Percentiles rank a stretch among this genome's conserved stretches.
phyloP scores from a whole-genome alignment of 148 eudicot genomes.

The Silene uniflora region DNA sequence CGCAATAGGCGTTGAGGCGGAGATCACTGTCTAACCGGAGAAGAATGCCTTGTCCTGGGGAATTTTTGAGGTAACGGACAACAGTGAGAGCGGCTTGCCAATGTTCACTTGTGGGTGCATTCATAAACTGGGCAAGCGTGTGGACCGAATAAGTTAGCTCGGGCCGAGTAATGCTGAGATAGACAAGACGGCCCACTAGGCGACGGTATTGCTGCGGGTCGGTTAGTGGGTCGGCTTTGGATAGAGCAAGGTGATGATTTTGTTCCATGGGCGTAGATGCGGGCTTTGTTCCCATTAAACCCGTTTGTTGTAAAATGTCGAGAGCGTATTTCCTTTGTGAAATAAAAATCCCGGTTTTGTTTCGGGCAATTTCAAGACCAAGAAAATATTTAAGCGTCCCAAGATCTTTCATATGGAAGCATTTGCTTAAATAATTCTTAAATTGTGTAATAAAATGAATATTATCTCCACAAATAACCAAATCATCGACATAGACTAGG shows the following conservation, averaged over 20 bases:
- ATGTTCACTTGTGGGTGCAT: neutral
- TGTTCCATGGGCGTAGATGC: neutral
- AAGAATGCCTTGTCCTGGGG: neutral
- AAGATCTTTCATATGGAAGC: too few species aligned
- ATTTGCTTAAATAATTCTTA: too few species aligned
- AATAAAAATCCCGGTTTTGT: neutral
- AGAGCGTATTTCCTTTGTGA: neutral
- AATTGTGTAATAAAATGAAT: too few species aligned
- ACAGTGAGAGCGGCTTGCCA: neutral
- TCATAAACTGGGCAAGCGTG: neutral
- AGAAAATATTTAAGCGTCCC: neutral
- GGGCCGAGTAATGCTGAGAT: neutral
- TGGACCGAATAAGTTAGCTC: neutral
- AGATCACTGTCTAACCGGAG: neutral
- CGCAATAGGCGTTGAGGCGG: neutral
- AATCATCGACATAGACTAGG: too few species aligned
- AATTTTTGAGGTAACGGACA: neutral
- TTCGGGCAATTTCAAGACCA: neutral
- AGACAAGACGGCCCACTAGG: neutral
- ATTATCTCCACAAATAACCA: too few species aligned
- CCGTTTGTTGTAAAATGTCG: neutral
- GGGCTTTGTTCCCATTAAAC: neutral
- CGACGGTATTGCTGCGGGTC: neutral
- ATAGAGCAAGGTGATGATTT: too few species aligned
- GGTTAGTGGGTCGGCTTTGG: neutral